phyloP scores from a whole-genome alignment of 1,284 basidiomycete genomes.

The Athelia sp. region DNA sequence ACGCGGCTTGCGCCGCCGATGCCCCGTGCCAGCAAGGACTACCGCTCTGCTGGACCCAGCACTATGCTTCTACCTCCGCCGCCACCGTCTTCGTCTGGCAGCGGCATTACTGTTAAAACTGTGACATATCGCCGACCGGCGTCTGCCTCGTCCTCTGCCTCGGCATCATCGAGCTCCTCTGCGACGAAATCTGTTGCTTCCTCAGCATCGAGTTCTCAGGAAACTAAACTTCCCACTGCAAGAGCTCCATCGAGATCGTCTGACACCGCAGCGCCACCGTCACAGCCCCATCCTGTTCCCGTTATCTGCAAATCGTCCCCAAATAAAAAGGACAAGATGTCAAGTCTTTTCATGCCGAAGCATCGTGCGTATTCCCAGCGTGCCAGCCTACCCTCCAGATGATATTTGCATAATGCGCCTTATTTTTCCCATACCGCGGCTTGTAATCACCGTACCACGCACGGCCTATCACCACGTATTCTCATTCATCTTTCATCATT shows the following conservation, averaged over 20 bases:
- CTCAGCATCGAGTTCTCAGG: constrained; percentile 9
- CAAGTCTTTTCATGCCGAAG: constrained; percentile 71
- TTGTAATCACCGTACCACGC: no score
- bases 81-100: constrained; percentile 25
- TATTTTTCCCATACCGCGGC: no score
- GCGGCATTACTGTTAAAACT: constrained; percentile 38
- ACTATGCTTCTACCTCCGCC: constrained; percentile 28
- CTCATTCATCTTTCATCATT: no score
- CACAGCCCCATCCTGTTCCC: constrained; percentile 15
- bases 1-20: constrained; percentile 46
- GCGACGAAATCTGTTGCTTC: constrained; percentile 8
- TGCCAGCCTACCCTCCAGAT: constrained; percentile 16
- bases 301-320: constrained; percentile 28
- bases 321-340: constrained; percentile 59
- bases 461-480: no score
- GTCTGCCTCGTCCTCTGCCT: constrained; percentile 12
- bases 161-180: constrained; percentile 10
- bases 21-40: constrained; percentile 36
- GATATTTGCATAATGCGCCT: no score
- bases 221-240: constrained; percentile 7
- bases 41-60: constrained; percentile 32
- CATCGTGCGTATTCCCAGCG: constrained; percentile 62
- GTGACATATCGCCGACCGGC: constrained; percentile 28
- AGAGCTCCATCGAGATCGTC: constrained; percentile 10
- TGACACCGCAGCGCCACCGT: constrained; percentile 11